Conservation (phyloP, 305 asterid species). For the Fraxinus xanthoxyloides region DNA sequence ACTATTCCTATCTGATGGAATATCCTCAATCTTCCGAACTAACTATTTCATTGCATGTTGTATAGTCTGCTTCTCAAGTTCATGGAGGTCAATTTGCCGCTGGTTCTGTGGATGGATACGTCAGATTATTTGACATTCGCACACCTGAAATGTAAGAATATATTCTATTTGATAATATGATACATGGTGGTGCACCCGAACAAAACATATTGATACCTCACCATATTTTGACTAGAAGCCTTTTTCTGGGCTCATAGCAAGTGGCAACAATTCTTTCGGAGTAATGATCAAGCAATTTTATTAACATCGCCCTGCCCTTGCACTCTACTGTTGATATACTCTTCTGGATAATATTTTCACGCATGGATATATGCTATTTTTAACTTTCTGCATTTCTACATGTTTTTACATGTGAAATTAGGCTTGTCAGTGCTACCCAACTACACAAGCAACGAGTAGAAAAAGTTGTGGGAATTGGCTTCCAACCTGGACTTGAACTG, state of each 20-base stretch:
- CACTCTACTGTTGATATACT: slow-evolving; percentile 3
- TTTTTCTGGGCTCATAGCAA: neutral
- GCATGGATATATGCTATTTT: neutral
- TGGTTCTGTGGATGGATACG: slow-evolving; percentile 89
- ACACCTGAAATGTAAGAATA: slow-evolving; percentile 82
- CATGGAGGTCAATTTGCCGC: slow-evolving; percentile 94
- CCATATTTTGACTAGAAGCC: neutral
- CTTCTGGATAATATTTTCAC: neutral
- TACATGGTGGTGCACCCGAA: neutral
- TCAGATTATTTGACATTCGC: slow-evolving; percentile 81
- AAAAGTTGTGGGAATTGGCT: slow-evolving; percentile 90
- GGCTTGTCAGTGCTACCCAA: slow-evolving; percentile 73
- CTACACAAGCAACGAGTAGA: slow-evolving; percentile 62
- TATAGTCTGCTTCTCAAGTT: slow-evolving; percentile 94
- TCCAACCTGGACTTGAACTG: slow-evolving; percentile 97
- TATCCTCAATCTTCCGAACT: slow-evolving; percentile 18
- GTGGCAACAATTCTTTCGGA: neutral
- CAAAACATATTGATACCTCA: slow-evolving; percentile 4
- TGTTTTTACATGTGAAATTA: slow-evolving; percentile 23
- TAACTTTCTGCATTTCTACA: neutral
- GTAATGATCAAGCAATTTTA: neutral
- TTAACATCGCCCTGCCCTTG: neutral
- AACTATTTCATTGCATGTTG: slow-evolving; percentile 21
- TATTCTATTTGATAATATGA: neutral
- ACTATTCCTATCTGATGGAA: neutral